Evolutionary conservation across 2,329 filamentous ascomycete genomes (phyloP), one percentile per base, ranked within the genome.

Genomic region (Herpomyces periplanetae): DNA sequence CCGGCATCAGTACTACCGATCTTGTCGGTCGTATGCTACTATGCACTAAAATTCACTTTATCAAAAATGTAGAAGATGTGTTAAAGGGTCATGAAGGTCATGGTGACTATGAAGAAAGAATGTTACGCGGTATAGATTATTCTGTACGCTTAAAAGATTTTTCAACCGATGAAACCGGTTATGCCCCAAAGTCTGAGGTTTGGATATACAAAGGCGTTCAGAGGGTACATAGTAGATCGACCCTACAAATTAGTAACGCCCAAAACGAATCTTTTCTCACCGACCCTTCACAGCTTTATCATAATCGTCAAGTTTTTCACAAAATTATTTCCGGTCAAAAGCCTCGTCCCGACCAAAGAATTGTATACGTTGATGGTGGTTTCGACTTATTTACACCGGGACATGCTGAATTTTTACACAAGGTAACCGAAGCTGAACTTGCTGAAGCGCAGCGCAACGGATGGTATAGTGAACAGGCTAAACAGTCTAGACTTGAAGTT

Each of bases 21-120:
- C 51, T 96, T n/a, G 80, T 96, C 11, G 80, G 80, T 9, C 61
- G 80, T 31, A 96, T 96, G 80, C 47, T 96, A 31, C 48, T 91
- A 8, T 88, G 73, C 45, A 91, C 75, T n/a, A 62, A 60, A 34
- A 65, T 58, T 10, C 80, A 96, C 41, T 87, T 87, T 34, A 75
- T 91, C 36, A 62, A 58, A 30, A 73, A 63, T 0, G 47, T 88
- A 16, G 49, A 61, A 28, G 52, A 47, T 19, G 42, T 49, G 11
- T 45, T 91, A 4, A 43, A 45, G 1, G 71, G 66, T 3, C 39
- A 55, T 17, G 66, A 84, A 32, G 68, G 68, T 3, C 47, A 48
- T 8, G 66, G 66, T 8, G 57, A 51, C 3, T 41, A 45, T 1
- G 53, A 55, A 7, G 68, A 84, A 43, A 50, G 56, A 22, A 44